These are phyloP conservation scores for Epichloe sylvatica DNA, from an alignment of 2,329 filamentous ascomycete genomes.

Conservation along the genomic window DNA sequence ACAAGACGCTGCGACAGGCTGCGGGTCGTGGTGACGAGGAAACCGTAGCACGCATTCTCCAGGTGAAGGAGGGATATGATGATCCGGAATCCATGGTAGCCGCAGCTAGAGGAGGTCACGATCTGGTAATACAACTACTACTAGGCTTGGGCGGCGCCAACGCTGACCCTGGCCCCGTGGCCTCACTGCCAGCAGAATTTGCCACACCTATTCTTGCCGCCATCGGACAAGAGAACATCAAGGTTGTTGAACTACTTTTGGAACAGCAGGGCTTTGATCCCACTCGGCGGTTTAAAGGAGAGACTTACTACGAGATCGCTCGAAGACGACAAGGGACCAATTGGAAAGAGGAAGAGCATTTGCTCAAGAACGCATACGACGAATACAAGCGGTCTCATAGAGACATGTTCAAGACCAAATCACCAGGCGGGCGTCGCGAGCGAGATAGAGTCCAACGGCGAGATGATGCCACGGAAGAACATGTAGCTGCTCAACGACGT, in stretches of 20 bases:
- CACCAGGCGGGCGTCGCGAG: slow-evolving; percentile 30
- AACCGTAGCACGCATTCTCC: slow-evolving; percentile 45
- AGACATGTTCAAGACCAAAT: slow-evolving; percentile 33
- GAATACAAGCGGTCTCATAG: slow-evolving; percentile 42
- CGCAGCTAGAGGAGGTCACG: slow-evolving; percentile 77
- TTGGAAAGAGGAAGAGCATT: slow-evolving; percentile 76
- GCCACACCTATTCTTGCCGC: slow-evolving; percentile 89
- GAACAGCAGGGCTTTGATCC: slow-evolving; percentile 71
- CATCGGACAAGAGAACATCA: slow-evolving; percentile 77
- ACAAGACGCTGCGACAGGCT: slow-evolving; percentile 46
- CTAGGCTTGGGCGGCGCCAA: slow-evolving; percentile 53
- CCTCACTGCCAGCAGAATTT: slow-evolving; percentile 49
- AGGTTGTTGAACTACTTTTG: slow-evolving; percentile 68
- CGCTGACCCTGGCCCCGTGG: slow-evolving; percentile 54
- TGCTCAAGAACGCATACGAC: slow-evolving; percentile 65
- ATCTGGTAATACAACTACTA: slow-evolving; percentile 69
- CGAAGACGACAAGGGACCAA: slow-evolving; percentile 69
- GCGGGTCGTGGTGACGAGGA: slow-evolving; percentile 48
- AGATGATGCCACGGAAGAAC: slow-evolving; percentile 31
- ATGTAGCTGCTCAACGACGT: slow-evolving; percentile 30
- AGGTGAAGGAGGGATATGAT: slow-evolving; percentile 46
- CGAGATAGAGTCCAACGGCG: slow-evolving; percentile 28
- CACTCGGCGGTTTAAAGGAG: slow-evolving; percentile 58
- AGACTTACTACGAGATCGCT: slow-evolving; percentile 79
- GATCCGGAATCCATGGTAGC: slow-evolving; percentile 83